Percentiles rank a stretch among this genome's conserved stretches.
Evolutionary conservation across 2,329 filamentous ascomycete species (phyloP).

Genomic region (Aspergillus awamori): DNA sequence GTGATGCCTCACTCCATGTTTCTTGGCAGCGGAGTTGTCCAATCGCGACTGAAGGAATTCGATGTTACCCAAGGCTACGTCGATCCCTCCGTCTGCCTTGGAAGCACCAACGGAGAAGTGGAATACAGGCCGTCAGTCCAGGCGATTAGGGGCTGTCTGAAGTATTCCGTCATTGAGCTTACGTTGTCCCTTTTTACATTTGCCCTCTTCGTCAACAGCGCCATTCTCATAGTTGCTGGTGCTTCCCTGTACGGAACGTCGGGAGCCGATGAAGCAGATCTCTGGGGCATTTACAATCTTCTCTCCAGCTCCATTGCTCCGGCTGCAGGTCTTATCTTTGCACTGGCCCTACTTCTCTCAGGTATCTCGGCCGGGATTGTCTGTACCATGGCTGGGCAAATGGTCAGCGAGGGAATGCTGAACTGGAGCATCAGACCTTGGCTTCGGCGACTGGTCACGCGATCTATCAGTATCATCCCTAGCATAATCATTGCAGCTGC

Average conservation of each 20-base stretch:
- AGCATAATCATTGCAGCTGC: conserved; percentile 81
- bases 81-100: conserved; percentile 31
- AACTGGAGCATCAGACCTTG: conserved; percentile 75
- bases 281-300: conserved; percentile 80
- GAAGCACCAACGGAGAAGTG: conserved; percentile 51
- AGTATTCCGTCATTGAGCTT: conserved; percentile 72
- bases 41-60: conserved; percentile 55
- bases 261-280: conserved; percentile 68
- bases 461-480: conserved; percentile 78
- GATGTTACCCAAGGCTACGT: conserved; percentile 47
- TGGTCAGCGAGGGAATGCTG: conserved; percentile 82
- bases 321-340: conserved; percentile 81
- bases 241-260: conserved; percentile 69
- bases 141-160: conserved; percentile 74
- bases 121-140: conserved; percentile 71
- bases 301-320: conserved; percentile 70
- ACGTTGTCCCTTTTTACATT: conserved; percentile 76
- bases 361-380: conserved; percentile 82
- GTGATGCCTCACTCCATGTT: conserved; percentile 65
- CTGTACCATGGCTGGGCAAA: conserved; percentile 86
- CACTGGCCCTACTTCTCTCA: conserved; percentile 76
- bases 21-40: conserved; percentile 59
- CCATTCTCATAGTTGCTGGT: conserved; percentile 80
- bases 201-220: conserved; percentile 80
- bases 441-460: conserved; percentile 75